These are phyloP conservation scores for Sarcodon sp. DNA, from an alignment of 768 basidiomycete species.

Conservation along the genomic window DNA sequence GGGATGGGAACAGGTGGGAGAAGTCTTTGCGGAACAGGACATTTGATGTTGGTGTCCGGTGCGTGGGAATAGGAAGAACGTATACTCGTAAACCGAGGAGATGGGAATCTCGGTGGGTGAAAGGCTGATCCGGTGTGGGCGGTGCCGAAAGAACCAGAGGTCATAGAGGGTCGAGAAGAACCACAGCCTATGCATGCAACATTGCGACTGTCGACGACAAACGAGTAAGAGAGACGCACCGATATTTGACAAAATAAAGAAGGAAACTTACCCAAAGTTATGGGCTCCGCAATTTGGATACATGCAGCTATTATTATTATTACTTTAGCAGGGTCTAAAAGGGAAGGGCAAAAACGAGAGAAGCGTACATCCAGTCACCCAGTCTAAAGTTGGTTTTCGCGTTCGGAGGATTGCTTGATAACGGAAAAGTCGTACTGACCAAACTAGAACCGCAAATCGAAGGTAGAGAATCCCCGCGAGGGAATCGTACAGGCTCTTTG, in stretches of 20 bases:
- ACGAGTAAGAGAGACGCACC: constrained; percentile 10
- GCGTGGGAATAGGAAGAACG: background rate
- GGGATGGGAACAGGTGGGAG: background rate
- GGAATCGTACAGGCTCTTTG: constrained; percentile 4
- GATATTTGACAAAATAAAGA: background rate
- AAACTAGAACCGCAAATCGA: too few relatives aligned
- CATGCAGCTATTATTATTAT: constrained; percentile 34
- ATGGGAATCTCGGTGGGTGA: constrained; percentile 13
- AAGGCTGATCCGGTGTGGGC: constrained; percentile 11
- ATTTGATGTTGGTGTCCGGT: background rate
- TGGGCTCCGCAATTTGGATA: constrained; percentile 64
- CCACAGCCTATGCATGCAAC: constrained; percentile 69
- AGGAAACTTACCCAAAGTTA: constrained; percentile 66
- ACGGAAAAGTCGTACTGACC: background rate
- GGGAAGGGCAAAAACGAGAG: background rate
- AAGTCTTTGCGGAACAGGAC: constrained; percentile 5
- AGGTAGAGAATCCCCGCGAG: background rate
- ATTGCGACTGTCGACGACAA: constrained; percentile 56
- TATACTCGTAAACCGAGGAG: constrained; percentile 5
- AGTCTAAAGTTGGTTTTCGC: constrained; percentile 16
- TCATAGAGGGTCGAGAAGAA: constrained; percentile 29
- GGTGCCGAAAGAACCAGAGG: constrained; percentile 14
- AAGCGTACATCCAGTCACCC: constrained; percentile 22
- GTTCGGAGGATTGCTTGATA: constrained; percentile 20
- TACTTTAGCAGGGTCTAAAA: background rate